A percentile compares a stretch with the other conserved stretches of the same genome.
These are phyloP conservation scores for Mytilinidion resinicola DNA, from an alignment of 495 filamentous ascomycete genomes.

Conservation along the genomic window DNA sequence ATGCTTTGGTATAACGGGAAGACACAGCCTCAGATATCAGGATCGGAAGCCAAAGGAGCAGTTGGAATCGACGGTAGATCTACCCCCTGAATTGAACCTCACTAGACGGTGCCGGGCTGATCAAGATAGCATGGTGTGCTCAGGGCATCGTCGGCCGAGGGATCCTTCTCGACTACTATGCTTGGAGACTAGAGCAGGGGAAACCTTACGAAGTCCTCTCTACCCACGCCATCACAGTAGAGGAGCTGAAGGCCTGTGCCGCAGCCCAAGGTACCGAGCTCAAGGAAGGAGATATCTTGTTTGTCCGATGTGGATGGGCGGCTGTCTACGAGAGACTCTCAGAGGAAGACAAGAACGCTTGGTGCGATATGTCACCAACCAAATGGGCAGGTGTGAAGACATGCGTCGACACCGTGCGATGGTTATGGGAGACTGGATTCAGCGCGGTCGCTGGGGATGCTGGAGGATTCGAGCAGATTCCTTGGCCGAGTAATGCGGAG, in stretches of 20 bases:
- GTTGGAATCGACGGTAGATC: background rate
- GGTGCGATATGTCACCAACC: slow-evolving; percentile 33
- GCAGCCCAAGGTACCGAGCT: slow-evolving; percentile 43
- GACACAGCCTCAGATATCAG: slow-evolving; percentile 31
- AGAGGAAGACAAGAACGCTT: slow-evolving; percentile 29
- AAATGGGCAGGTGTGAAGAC: slow-evolving; percentile 45
- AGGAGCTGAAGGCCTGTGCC: slow-evolving; percentile 37
- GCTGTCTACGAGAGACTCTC: slow-evolving; percentile 31
- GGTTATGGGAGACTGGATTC: slow-evolving; percentile 31
- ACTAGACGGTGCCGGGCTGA: background rate
- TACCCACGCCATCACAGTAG: background rate
- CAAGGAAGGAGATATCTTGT: slow-evolving; percentile 49
- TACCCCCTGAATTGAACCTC: background rate
- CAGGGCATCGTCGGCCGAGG: slow-evolving; percentile 41
- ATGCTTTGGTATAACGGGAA: slow-evolving; percentile 52
- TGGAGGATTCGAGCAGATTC: slow-evolving; percentile 24
- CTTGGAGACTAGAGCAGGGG: slow-evolving; percentile 17
- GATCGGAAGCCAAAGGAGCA: background rate
- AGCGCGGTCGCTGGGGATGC: slow-evolving; percentile 30
- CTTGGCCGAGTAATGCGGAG: background rate
- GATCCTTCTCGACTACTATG: slow-evolving; percentile 41
- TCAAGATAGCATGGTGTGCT: slow-evolving; percentile 29
- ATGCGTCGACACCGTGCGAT: slow-evolving; percentile 36
- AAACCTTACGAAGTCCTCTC: background rate
- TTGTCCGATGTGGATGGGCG: slow-evolving; percentile 48